Conservation (phyloP, 169 alveolate species). For the Babesia gibsoni region DNA sequence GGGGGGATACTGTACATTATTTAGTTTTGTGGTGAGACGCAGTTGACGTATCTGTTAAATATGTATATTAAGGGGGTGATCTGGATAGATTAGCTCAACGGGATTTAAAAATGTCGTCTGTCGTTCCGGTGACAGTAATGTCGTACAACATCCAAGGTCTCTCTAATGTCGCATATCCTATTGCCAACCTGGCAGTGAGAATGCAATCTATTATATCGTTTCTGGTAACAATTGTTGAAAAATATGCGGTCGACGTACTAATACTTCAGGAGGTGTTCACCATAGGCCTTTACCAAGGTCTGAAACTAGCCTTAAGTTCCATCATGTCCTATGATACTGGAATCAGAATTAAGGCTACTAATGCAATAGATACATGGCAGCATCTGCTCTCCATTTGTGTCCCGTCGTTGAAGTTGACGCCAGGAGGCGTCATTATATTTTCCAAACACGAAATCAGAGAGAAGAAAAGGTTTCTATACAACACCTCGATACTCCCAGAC, state of each 20-base stretch:
- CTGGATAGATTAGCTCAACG: no score
- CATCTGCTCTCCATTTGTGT: no score
- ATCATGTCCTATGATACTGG: conserved; percentile 56
- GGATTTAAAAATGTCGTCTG: background rate
- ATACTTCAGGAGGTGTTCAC: conserved; percentile 67
- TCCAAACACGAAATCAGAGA: conserved; percentile 28
- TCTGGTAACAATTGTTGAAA: conserved; percentile 29
- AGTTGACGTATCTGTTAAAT: no score
- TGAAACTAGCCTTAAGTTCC: conserved; percentile 16
- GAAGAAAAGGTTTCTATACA: conserved; percentile 16
- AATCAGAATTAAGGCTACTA: conserved; percentile 10
- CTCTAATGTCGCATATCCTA: conserved; percentile 24
- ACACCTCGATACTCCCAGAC: conserved; percentile 26
- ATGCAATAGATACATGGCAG: background rate
- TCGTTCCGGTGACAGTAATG: conserved; percentile 35
- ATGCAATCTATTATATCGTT: conserved; percentile 9
- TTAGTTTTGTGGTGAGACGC: no score
- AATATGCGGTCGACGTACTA: conserved; percentile 58
- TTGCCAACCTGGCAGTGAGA: conserved; percentile 3
- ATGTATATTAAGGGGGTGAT: no score
- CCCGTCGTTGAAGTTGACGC: conserved; percentile 5
- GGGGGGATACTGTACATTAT: no score
- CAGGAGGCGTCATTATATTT: conserved; percentile 52
- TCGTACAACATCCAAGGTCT: conserved; percentile 71
- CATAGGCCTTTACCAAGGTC: background rate